Percentiles rank a stretch among this genome's conserved stretches.
Conservation (phyloP, 768 basidiomycete species). For the Termitomyces eurrhizus region DNA sequence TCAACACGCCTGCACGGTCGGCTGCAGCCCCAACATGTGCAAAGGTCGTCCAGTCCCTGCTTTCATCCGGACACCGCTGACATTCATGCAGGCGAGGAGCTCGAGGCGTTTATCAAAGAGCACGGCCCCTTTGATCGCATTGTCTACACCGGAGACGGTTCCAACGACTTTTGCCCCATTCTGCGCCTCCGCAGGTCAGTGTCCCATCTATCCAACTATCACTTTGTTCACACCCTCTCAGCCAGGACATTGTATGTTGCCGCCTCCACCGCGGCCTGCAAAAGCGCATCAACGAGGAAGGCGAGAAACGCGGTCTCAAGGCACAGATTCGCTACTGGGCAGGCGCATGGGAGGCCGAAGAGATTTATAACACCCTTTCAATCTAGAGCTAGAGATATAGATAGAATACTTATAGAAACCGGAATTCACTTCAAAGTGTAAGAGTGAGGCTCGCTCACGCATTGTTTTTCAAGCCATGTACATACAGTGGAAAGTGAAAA, state of each 20-base stretch:
- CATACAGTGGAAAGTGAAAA: background rate
- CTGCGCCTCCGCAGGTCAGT: slow-evolving; percentile 70
- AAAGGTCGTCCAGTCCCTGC: slow-evolving; percentile 52
- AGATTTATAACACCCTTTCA: slow-evolving; percentile 54
- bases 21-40: slow-evolving; percentile 97
- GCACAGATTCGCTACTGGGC: slow-evolving; percentile 82
- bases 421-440: background rate
- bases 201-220: background rate
- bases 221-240: slow-evolving; percentile 24
- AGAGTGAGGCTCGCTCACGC: slow-evolving; percentile 20
- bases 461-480: slow-evolving; percentile 13
- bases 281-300: slow-evolving; percentile 72
- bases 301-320: slow-evolving; percentile 56
- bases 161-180: slow-evolving; percentile 94
- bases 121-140: slow-evolving; percentile 71
- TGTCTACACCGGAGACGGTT: slow-evolving; percentile 91
- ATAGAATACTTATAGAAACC: background rate
- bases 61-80: background rate
- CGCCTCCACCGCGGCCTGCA: slow-evolving; percentile 76
- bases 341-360: slow-evolving; percentile 96
- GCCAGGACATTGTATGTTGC: slow-evolving; percentile 82
- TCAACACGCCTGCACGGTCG: slow-evolving; percentile 81
- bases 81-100: slow-evolving; percentile 70
- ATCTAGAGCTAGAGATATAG: slow-evolving; percentile 7
- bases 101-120: slow-evolving; percentile 73